phyloP scores from a whole-genome alignment of 306 rosid species.

The Hippophae rhamnoides region DNA sequence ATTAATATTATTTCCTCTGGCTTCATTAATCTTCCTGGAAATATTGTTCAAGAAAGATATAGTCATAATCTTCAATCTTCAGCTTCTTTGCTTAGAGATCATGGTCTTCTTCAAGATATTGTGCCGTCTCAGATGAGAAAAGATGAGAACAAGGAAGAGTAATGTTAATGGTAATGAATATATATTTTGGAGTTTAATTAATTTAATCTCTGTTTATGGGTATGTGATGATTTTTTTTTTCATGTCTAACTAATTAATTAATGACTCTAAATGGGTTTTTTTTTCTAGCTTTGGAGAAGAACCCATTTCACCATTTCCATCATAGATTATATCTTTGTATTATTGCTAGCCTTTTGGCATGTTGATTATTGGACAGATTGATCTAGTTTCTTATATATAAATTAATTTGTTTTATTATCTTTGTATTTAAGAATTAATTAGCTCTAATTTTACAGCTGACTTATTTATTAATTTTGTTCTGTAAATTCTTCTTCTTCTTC shows the following conservation, averaged over 20 bases:
- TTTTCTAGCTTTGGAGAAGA: not conserved
- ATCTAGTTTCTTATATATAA: slow-evolving; percentile 8
- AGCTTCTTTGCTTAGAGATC: slow-evolving; percentile 34
- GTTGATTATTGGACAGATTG: not conserved
- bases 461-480: slow-evolving; percentile 3
- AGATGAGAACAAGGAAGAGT: slow-evolving; percentile 21
- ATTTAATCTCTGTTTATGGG: not conserved
- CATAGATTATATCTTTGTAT: not conserved
- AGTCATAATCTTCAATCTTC: slow-evolving; percentile 3
- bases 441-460: slow-evolving; percentile 4
- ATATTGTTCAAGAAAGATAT: slow-evolving; percentile 23
- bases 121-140: slow-evolving; percentile 50
- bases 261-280: not conserved
- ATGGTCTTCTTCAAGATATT: slow-evolving; percentile 81
- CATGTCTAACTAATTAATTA: not conserved
- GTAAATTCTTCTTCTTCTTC: slow-evolving; percentile 1
- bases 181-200: not conserved
- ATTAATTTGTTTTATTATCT: slow-evolving; percentile 16
- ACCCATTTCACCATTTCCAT: not conserved
- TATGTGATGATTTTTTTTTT: not conserved
- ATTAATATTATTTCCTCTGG: slow-evolving; percentile 5
- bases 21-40: slow-evolving; percentile 15
- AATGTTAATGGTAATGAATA: too few species aligned
- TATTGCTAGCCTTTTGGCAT: slow-evolving; percentile 6
- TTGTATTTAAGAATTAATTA: slow-evolving; percentile 19